Evolutionary conservation across 225 moss, liverwort and hornwort species (phyloP).

Genomic region (Rhytidiadelphus loreus): DNA sequence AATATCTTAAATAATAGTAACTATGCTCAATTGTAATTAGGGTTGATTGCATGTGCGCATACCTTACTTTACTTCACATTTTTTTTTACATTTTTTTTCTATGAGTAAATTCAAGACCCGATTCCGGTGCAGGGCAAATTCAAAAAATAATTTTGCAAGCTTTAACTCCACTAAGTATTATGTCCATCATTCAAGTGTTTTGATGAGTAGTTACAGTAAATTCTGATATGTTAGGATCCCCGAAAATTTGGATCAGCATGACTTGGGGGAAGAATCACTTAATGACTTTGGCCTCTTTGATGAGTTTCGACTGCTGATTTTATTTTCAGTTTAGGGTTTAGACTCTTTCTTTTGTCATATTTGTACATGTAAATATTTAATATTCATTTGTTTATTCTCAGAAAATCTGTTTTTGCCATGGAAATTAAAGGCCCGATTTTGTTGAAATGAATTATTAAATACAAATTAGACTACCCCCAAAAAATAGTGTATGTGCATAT

Average conservation of each 20-base stretch:
- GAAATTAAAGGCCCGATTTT: background rate
- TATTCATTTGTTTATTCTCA: background rate
- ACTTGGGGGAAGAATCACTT: background rate
- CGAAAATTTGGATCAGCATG: background rate
- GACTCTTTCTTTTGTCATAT: background rate
- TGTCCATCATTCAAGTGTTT: background rate
- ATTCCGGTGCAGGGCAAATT: accelerated
- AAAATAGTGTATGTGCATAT: background rate
- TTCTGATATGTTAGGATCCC: background rate
- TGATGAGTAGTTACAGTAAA: background rate
- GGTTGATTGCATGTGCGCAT: accelerated
- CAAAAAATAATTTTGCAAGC: background rate
- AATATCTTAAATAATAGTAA: background rate
- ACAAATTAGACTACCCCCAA: background rate
- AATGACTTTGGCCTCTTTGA: background rate
- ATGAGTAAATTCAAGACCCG: background rate
- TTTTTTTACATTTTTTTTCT: background rate
- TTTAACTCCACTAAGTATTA: background rate
- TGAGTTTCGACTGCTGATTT: background rate
- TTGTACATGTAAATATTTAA: background rate
- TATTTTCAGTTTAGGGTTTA: background rate
- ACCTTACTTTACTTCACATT: background rate
- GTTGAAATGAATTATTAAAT: background rate
- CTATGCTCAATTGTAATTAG: background rate
- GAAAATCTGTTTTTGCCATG: background rate